These are phyloP conservation scores for Fusarium nurragi DNA, from an alignment of 2,329 filamentous ascomycete genomes.

Conservation along the genomic window DNA sequence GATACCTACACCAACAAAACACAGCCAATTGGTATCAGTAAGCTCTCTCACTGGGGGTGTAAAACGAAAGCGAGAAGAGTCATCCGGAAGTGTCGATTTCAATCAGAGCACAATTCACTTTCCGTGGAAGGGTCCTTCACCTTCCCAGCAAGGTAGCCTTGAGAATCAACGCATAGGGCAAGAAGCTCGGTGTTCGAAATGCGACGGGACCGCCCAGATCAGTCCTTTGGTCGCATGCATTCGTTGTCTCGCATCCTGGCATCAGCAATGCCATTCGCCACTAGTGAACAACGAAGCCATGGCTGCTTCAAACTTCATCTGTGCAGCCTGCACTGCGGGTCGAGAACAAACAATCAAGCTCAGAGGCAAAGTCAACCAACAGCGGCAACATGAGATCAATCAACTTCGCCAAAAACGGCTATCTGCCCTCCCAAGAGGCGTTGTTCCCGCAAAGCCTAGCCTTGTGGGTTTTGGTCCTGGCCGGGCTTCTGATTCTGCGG, in stretches of 20 bases:
- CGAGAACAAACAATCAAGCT: conserved; percentile 15
- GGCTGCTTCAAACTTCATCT: conserved; percentile 22
- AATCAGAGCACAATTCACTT: conserved; percentile 47
- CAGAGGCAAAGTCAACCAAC: conserved; percentile 25
- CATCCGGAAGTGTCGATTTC: conserved; percentile 43
- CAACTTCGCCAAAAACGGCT: conserved; percentile 47
- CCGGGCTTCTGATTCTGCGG: conserved; percentile 47
- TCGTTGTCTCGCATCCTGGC: conserved; percentile 40
- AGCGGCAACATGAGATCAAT: conserved; percentile 45
- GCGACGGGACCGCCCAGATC: conserved; percentile 15
- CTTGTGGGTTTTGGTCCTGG: conserved; percentile 53
- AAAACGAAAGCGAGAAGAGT: conserved; percentile 47
- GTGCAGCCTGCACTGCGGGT: conserved; percentile 30
- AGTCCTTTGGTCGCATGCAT: conserved; percentile 31
- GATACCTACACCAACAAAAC: conserved; percentile 19
- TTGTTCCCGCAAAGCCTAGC: conserved; percentile 49
- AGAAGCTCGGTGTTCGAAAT: conserved; percentile 28
- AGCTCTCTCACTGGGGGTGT: conserved; percentile 15
- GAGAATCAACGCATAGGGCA: neutral
- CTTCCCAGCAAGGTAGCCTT: neutral
- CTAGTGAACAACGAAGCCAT: conserved; percentile 3
- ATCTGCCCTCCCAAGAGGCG: conserved; percentile 45
- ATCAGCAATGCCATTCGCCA: conserved; percentile 39
- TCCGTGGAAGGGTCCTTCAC: conserved; percentile 23
- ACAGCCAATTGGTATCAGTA: conserved; percentile 1